phyloP scores from a whole-genome alignment of 768 basidiomycete genomes.

The Termitomyces sp. region DNA sequence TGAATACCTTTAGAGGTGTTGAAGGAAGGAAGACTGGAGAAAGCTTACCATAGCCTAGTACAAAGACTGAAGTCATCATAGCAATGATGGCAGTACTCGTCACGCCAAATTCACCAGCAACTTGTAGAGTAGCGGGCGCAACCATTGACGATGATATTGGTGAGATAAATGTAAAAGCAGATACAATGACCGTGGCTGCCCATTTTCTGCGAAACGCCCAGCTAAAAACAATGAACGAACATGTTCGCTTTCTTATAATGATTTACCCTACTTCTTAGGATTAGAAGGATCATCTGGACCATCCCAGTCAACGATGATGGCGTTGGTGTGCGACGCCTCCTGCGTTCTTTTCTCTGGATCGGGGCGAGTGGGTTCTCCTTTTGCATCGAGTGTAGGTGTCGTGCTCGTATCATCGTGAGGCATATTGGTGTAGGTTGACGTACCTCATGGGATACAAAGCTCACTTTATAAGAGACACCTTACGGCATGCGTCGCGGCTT shows the following conservation, averaged over 20 bases:
- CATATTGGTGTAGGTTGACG: background rate
- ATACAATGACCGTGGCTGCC: slow-evolving; percentile 59
- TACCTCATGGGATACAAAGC: background rate
- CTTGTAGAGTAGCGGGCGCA: slow-evolving; percentile 51
- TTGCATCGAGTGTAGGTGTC: background rate
- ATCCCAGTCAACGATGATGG: slow-evolving; percentile 54
- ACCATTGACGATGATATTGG: slow-evolving; percentile 73
- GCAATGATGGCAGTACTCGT: slow-evolving; percentile 41
- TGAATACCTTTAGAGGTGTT: background rate
- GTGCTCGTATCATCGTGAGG: background rate
- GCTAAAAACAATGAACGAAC: slow-evolving; percentile 21
- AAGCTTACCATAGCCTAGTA: slow-evolving; percentile 49
- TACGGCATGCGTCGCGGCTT: background rate
- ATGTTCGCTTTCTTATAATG: background rate
- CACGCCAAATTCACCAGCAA: slow-evolving; percentile 51
- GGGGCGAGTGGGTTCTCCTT: background rate
- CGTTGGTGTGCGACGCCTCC: background rate
- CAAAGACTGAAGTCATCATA: slow-evolving; percentile 51
- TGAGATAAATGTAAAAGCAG: slow-evolving; percentile 61
- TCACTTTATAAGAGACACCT: background rate
- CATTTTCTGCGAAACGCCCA: slow-evolving; percentile 58
- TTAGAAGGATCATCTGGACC: slow-evolving; percentile 53
- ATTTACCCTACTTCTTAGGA: slow-evolving; percentile 43
- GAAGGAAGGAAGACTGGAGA: background rate
- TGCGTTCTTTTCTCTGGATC: background rate